Evolutionary conservation across 1,139 yeast species (phyloP).

Genomic region (Meyerozyma carpophila): DNA sequence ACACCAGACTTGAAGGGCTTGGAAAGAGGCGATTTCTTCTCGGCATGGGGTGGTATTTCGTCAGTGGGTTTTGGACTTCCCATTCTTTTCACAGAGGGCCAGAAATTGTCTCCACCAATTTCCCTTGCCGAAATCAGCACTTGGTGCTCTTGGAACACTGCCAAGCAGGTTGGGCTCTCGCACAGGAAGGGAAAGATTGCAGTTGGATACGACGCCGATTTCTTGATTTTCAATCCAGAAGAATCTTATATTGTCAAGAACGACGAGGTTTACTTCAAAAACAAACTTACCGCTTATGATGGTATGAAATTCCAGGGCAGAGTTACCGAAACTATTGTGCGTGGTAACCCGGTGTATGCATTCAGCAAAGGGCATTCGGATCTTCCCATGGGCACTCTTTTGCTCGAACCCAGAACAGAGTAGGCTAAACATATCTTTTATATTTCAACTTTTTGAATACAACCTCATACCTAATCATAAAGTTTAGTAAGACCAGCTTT

Average conservation of each 20-base stretch:
- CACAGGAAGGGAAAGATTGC: constrained; percentile 68
- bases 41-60: constrained; percentile 97
- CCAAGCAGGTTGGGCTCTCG: constrained; percentile 74
- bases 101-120: constrained; percentile 47
- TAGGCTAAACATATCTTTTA: constrained; percentile 1
- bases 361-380: constrained; percentile 51
- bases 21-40: constrained; percentile 79
- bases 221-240: constrained; percentile 70
- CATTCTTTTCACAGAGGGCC: constrained; percentile 70
- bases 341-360: constrained; percentile 68
- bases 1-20: constrained; percentile 84
- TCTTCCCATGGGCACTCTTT: constrained; percentile 51
- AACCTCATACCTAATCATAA: background rate
- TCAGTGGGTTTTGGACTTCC: constrained; percentile 90
- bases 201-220: constrained; percentile 82
- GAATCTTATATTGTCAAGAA: constrained; percentile 52
- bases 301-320: constrained; percentile 66
- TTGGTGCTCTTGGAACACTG: constrained; percentile 83
- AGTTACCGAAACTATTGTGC: constrained; percentile 70
- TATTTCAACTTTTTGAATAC: background rate
- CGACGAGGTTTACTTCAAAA: constrained; percentile 63
- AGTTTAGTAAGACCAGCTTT: background rate
- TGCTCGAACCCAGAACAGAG: constrained; percentile 49
- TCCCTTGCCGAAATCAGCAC: constrained; percentile 56
- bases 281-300: constrained; percentile 82